Evolutionary conservation across 148 eudicot species (phyloP), one percentile per base, ranked within the genome.

Genomic region (Persicaria maculosa): DNA sequence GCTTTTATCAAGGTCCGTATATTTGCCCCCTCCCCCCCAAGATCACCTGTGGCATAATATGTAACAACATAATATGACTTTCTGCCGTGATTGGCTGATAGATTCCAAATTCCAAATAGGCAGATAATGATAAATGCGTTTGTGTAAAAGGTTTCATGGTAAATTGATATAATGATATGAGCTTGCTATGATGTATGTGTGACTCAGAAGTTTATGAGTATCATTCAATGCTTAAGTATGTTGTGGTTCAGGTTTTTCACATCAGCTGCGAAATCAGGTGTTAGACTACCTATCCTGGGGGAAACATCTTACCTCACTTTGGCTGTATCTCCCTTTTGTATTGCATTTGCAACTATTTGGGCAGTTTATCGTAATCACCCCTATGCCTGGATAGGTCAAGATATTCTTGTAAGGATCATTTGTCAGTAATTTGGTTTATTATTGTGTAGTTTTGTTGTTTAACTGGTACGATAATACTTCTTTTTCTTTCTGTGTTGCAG

Each of bases 361-460:
- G 97, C 89, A 47, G 85, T 90, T 44, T 81, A 84, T 74, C 83
- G 95, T 47, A 19, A 84, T 75, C 71, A 17, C 55, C 78, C 80
- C 71, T 82, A 88, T 82, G 97, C 85, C 74, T 92, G 97, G 97
- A 90, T 92, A 46, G 97, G 97, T 74, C 97, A 92, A 82, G 97
- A 92, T 82, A 77, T 92, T 83, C 97, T 92, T 79, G 97, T 92
- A 86, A 90, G 91, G 72, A 83, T 73, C 20, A 45, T 59, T 36
- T 65, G n/a, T 65, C 6, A 65, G 70, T 62, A 36, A 31, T 4
- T 40, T 14, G 3, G 12, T 36, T 36, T 40, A 22, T 65, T 43
- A 6, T 15, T 15, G 19, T 15, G 45, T 6, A 40, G 46, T 65
- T 14, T 10, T 65, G 9, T 17, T 65, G 47, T 6, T 5, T 65